Evolutionary conservation across 2,329 filamentous ascomycete genomes (phyloP), one percentile per base, ranked within the genome.

Genomic region (Botrytis hyacinthi): DNA sequence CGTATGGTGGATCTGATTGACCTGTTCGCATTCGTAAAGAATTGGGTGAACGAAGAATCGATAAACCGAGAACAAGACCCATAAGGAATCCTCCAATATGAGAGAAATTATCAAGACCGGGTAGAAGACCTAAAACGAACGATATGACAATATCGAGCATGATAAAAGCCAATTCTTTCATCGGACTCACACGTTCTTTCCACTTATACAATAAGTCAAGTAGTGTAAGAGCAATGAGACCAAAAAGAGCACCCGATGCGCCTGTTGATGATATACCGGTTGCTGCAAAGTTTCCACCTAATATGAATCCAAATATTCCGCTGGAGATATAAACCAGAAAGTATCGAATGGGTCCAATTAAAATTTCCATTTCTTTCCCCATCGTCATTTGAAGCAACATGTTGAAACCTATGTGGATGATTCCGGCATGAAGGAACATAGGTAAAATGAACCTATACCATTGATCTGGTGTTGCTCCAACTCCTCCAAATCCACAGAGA

Each of bases 361-460:
- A 89, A 77, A 90, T 89, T 82, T 99, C 96, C 89, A 99, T 97
- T 79, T 99, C 96, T 59, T 92, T 91, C 44, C 92, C 96, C 72
- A 98, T 88, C 0, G 93, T 97, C 79, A 98, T 83, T 82, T 99
- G 96, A 35, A 98, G 87, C 12, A 98, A 87, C 83, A 99, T 87
- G 83, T 99, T 99, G 87, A 98, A 98, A 26, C 90, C 93, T 74
- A 99, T 98, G 81, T 99, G 96, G 76, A 99, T 91, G 73, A 99
- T 84, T 22, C 96, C 96, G 1, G 94, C 94, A 80, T 99, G 96
- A 79, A 99, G 85, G 84, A 99, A 99, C 75, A 99, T 98, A 57
- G 96, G 95, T 2, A 92, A 85, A 80, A 99, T 98, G 84, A 99
- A 98, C 75, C 96, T 92, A 83, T 89, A 99, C 96, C 96, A 99